Base-by-base conservation (phyloP, 2,329 filamentous ascomycete species). In the Neonectria magnoliae region DNA sequence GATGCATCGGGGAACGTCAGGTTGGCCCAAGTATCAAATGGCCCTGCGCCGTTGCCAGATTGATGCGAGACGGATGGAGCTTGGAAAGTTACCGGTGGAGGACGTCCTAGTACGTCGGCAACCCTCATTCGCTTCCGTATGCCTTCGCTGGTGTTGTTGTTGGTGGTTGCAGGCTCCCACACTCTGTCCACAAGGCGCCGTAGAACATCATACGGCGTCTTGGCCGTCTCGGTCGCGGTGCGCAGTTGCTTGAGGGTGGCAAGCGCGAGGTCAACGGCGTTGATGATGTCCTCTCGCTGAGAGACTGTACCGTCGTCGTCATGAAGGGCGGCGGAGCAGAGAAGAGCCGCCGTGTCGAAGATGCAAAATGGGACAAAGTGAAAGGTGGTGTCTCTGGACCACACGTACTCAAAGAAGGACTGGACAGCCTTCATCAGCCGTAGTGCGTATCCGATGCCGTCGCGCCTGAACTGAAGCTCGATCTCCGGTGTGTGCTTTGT, bases 321-420 rank as follows among this genome's bases (percentile, higher is more conserved):
- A 62, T 87, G 84, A 4, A 85, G 79, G 5, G 87, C 76, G 2
- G 83, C 82, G 0, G 84, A 86, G 73, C 83, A 86, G 4, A 86
- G 71, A 16, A 84, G 75, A 0, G 84, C 82, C 0, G 83, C 80
- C 0, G 82, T 84, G 65, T 87, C 83, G 55, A 87, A 87, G 36
- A 85, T 81, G 48, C 79, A 77, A 57, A 86, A 87, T 0, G 83
- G 76, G 4, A 84, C 80, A 58, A 83, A 79, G 66, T 85, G 82
- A 44, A 84, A 85, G 29, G 82, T 85, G 11, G 80, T 78, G 51
- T 85, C 82, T n/a, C 81, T 73, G 0, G 82, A 81, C 57, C 79
- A 82, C 10, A 82, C 76, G 36, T 81, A 76, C 18, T 82, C 74
- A 55, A 85, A 84, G 11, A 85, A 78, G 22, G 71, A 67, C 18